Evolutionary conservation across 1,139 yeast genomes (phyloP).

Genomic region (Taphrina wiesneri): DNA sequence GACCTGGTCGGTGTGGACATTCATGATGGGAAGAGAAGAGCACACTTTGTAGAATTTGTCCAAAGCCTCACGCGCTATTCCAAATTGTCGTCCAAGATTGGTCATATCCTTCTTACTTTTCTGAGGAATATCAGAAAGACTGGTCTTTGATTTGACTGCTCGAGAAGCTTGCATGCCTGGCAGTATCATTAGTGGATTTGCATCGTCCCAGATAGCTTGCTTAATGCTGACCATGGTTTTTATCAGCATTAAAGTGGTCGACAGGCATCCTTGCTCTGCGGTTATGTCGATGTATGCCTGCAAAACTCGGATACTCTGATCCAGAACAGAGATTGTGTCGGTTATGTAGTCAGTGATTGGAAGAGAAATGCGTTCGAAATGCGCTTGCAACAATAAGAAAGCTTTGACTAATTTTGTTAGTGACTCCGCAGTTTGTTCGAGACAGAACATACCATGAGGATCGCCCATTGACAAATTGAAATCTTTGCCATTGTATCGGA

Average conservation of each 20-base stretch:
- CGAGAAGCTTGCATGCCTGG: slow-evolving; percentile 60
- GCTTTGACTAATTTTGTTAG: slow-evolving; percentile 61
- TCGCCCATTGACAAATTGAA: slow-evolving; percentile 65
- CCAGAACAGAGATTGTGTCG: slow-evolving; percentile 89
- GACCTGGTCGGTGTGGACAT: slow-evolving; percentile 17
- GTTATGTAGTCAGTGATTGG: slow-evolving; percentile 96
- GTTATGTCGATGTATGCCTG: slow-evolving; percentile 92
- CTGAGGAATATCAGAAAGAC: slow-evolving; percentile 38
- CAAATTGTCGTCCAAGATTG: slow-evolving; percentile 36
- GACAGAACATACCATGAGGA: slow-evolving; percentile 9
- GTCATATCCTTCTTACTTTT: slow-evolving; percentile 43
- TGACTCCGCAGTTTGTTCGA: not conserved
- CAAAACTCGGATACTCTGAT: slow-evolving; percentile 82
- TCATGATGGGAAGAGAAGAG: slow-evolving; percentile 18
- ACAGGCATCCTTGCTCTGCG: slow-evolving; percentile 74
- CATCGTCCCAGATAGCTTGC: slow-evolving; percentile 85
- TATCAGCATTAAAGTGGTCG: slow-evolving; percentile 62
- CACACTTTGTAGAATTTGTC: slow-evolving; percentile 22
- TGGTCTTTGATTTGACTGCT: slow-evolving; percentile 25
- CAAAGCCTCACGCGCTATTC: not conserved
- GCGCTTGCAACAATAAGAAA: slow-evolving; percentile 81
- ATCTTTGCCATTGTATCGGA: slow-evolving; percentile 65
- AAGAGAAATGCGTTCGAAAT: slow-evolving; percentile 73
- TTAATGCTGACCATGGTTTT: slow-evolving; percentile 81
- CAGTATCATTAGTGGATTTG: slow-evolving; percentile 64